A percentile compares a stretch with the other conserved stretches of the same genome.
Evolutionary conservation across 1,284 basidiomycete genomes (phyloP).

Genomic region (Tilletia caries): DNA sequence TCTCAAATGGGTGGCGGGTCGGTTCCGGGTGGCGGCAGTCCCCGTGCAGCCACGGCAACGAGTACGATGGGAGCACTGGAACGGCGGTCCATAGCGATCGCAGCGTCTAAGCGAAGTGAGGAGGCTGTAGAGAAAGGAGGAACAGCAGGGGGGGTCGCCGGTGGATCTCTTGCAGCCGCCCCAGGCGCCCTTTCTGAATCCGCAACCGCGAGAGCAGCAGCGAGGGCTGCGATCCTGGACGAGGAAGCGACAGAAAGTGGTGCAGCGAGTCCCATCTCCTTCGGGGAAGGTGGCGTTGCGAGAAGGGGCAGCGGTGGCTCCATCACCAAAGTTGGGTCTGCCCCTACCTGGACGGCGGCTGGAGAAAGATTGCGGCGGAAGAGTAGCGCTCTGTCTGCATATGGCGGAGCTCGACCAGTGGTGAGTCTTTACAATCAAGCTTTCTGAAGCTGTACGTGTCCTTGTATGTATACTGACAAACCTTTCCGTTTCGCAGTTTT

Average conservation of each 20-base stretch:
- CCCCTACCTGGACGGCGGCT: not conserved
- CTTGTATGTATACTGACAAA: not conserved
- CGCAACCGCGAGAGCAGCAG: too few species aligned
- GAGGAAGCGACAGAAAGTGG: not conserved
- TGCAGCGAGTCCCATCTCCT: not conserved
- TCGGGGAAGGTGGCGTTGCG: not conserved
- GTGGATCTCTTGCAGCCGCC: too few species aligned
- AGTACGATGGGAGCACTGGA: not conserved
- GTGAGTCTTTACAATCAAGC: not conserved
- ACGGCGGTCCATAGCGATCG: not conserved
- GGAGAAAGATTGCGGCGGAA: conserved; percentile 12
- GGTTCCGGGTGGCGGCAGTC: not conserved
- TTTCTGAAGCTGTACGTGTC: not conserved
- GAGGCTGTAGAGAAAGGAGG: not conserved
- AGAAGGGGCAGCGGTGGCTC: not conserved
- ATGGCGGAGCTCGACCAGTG: conserved; percentile 19
- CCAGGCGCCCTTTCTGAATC: too few species aligned
- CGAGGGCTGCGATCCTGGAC: not conserved
- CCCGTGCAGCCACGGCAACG: not conserved
- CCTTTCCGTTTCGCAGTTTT: not conserved
- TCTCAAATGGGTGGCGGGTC: not conserved
- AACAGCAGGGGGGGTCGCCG: too few species aligned
- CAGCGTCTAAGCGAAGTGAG: conserved; percentile 11
- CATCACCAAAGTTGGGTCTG: not conserved
- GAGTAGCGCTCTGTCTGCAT: conserved; percentile 19